Evolutionary conservation across 1,284 basidiomycete genomes (phyloP).

Genomic region (Cutaneotrichosporon sp.): DNA sequence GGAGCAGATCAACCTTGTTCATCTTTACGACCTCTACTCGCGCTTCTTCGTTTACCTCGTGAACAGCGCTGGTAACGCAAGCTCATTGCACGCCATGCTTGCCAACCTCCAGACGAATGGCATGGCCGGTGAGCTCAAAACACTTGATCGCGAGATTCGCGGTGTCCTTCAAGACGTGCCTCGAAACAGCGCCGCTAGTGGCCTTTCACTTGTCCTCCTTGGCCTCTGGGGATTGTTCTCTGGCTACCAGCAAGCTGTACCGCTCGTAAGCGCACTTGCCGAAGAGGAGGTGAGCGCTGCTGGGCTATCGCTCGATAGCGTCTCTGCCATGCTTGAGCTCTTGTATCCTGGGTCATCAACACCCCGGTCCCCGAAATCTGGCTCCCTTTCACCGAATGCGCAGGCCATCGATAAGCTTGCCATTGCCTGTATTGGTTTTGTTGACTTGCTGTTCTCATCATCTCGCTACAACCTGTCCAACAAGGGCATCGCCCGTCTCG

Average conservation of each 20-base stretch:
- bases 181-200: slow-evolving; percentile 35
- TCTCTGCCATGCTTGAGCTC: slow-evolving; percentile 40
- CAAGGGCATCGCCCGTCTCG: slow-evolving; percentile 21
- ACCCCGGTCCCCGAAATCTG: slow-evolving; percentile 4
- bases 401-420: slow-evolving; percentile 43
- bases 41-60: slow-evolving; percentile 44
- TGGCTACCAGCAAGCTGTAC: slow-evolving; percentile 35
- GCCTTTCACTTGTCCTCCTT: slow-evolving; percentile 45
- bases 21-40: slow-evolving; percentile 43
- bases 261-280: slow-evolving; percentile 42
- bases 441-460: slow-evolving; percentile 35
- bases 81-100: slow-evolving; percentile 27
- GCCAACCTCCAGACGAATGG: slow-evolving; percentile 25
- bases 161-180: slow-evolving; percentile 32
- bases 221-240: slow-evolving; percentile 45
- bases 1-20: slow-evolving; percentile 44
- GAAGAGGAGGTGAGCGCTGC: slow-evolving; percentile 39
- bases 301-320: slow-evolving; percentile 25
- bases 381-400: slow-evolving; percentile 26
- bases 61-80: slow-evolving; percentile 23
- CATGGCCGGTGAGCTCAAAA: slow-evolving; percentile 24
- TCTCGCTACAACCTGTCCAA: slow-evolving; percentile 10
- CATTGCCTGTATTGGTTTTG: slow-evolving; percentile 42
- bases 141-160: slow-evolving; percentile 38
- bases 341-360: slow-evolving; percentile 35